Evolutionary conservation across 2,329 filamentous ascomycete genomes (phyloP), one percentile per base, ranked within the genome.

Genomic region (Stachybotrys chartarum): DNA sequence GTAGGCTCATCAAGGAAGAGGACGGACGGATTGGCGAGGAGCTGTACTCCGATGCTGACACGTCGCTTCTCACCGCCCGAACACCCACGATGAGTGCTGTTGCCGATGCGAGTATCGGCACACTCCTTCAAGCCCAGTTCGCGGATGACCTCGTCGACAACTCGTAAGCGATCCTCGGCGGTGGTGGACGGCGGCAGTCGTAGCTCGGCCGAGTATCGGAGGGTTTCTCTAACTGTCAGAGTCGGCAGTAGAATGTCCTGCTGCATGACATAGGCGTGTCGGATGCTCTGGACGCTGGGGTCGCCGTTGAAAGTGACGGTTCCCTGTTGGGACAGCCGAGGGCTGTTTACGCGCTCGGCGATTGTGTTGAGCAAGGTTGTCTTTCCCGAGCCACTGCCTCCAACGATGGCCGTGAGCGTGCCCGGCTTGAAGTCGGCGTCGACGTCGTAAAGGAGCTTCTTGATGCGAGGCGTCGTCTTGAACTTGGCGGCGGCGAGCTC

Each of bases 1-100:
- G 89, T 92, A 0, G 88, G 88, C 63, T 92, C 89, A 63, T 93
- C 89, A 24, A 91, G 78, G 67, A 90, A 91, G 7, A 92, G 72
- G 1, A 92, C 80, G 6, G 86, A 90, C 1, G 89, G 88, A 64
- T 91, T 92, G 5, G 86, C 84, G n/a, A 92, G 74, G 55, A 92
- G 76, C 68, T 91, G 88, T 5, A 92, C 87, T 3, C 87, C 88
- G 51, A 92, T 88, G 59, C 86, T 90, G 0, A 86, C 87, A 35
- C 88, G 76, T 58, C 88, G 77, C 73, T 91, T 91, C 68, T 92
- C 89, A 3, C 88, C 89, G 0, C 89, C 88, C 50, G 87, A 91
- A 63, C 88, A 91, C 0, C 88, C 88, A 50, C 88, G 85, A 62
- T 90, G 86, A 52, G 81, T 79, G 55, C 80, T 81, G 61, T 85